Evolutionary conservation across 352 stramenopile species (phyloP), one percentile per base, ranked within the genome.

Genomic region (Proteromonas lacertae): DNA sequence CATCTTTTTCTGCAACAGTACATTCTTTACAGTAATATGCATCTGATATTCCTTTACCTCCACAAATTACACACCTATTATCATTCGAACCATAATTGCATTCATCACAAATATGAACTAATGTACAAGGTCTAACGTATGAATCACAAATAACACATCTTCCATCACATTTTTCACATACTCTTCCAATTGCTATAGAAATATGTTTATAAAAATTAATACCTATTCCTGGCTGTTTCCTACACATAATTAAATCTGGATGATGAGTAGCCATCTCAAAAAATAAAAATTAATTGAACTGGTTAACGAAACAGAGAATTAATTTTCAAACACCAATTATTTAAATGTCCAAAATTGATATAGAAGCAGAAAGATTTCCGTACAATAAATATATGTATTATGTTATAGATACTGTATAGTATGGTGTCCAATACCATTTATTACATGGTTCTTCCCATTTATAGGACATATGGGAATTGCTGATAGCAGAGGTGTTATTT

Each of bases 21-120:
- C 87, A 99, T 48, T 99, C 83, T 44, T 78, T 65, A 59, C 87
- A 99, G 57, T 96, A 99, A 53, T 95, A 99, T 13, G 84, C 87
- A 60, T 99, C 84, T 16, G 76, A 93, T 35, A 96, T 88, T 35
- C 84, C 87, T 0, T 65, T 56, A 5, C 77, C 81, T 28, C 81
- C 81, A 53, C 86, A 97, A 39, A 99, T 90, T 17, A 96, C 75
- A 53, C 87, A 97, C 21, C 79, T 64, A 25, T 76, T 67, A n/a
- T n/a, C n/a, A n/a, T n/a, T n/a, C n/a, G n/a, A 86, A 26, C 87
- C 87, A 61, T 99, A 97, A 60, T 96, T 96, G 59, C 86, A 96
- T 60, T 99, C 88, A 48, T 99, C 86, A 57, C 88, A 99, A 42
- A 96, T 86, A 34, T 81, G 75, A 26, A 97, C 86, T 38, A 96